Base-by-base conservation (phyloP, 2,329 filamentous ascomycete species). In the Pseudogymnoascus sp. region DNA sequence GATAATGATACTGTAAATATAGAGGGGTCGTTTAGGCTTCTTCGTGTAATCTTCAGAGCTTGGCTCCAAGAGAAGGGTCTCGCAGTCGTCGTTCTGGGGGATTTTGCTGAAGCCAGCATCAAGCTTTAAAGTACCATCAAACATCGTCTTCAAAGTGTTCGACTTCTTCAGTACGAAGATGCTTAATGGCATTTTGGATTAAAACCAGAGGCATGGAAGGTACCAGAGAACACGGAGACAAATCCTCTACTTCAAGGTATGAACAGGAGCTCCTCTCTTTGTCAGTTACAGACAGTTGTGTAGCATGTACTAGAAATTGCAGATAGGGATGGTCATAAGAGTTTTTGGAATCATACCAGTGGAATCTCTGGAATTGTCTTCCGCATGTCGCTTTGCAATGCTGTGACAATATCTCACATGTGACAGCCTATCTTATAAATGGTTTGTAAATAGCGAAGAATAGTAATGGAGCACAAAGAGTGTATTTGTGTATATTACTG, bases 131-230 rank as follows among this genome's bases (percentile, higher is more conserved):
- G 22, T 16, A 28, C n/a, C 14, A 50, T 50, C 22, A 30, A 50
- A n/a, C 41, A 50, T 50, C 3, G 7, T 28, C 14, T 50, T 50
- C 8, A 50, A 4, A 16, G 22, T 22, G 14, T 50, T 50, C 7
- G 41, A 50, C 2, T 50, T 50, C 41, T 50, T 50, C 6, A 50
- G 41, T 5, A 50, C 30, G 14, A 28, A 16, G 14, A 50, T 50
- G 22, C 41, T 50, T 50, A 50, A 50, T n/a, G 41, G 41, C 41
- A 50, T 50, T 50, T 50, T 50, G 41, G n/a, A 50, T 50, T 28
- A 16, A 6, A 50, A 3, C 12, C 5, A 6, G 18, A 28, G 41
- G 41, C 5, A 3, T 16, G 12, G 6, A 22, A 3, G 14, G 3
- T 7, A 12, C 5, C 22, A 16, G 6, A 47, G 14, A 28, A 12